Evolutionary conservation across 768 basidiomycete genomes (phyloP).

Genomic region (Amanita phalloides): DNA sequence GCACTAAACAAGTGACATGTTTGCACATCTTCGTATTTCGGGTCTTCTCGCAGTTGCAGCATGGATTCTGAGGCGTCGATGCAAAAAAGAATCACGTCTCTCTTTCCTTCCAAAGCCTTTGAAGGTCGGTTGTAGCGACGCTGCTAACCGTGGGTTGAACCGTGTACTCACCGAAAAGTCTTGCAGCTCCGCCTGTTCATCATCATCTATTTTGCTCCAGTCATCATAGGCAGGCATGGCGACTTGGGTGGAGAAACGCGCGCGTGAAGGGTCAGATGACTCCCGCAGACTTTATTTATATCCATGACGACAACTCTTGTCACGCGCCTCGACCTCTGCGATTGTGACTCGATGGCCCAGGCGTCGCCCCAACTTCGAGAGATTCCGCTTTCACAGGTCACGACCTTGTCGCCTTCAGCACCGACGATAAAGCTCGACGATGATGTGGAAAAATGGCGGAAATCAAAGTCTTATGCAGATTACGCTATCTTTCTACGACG

Average conservation of each 20-base stretch:
- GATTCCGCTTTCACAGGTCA: slow-evolving; percentile 14
- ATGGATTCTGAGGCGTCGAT: slow-evolving; percentile 92
- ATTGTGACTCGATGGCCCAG: slow-evolving; percentile 2
- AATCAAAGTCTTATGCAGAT: slow-evolving; percentile 59
- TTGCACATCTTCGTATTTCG: slow-evolving; percentile 50
- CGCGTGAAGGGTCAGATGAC: not conserved
- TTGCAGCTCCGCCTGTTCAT: slow-evolving; percentile 77
- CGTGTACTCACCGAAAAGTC: slow-evolving; percentile 42
- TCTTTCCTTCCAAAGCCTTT: slow-evolving; percentile 63
- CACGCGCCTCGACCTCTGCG: not conserved
- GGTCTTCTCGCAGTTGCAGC: slow-evolving; percentile 61
- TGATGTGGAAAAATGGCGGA: slow-evolving; percentile 66
- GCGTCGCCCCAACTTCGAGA: slow-evolving; percentile 15
- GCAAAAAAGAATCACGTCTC: slow-evolving; percentile 89
- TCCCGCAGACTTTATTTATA: not conserved
- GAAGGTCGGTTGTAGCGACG: not conserved
- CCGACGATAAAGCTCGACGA: slow-evolving; percentile 58
- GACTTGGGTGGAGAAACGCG: not conserved
- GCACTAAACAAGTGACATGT: slow-evolving; percentile 73
- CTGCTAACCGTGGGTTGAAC: not conserved
- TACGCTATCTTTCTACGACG: slow-evolving; percentile 68
- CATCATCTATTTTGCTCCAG: slow-evolving; percentile 72
- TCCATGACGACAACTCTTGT: slow-evolving; percentile 6
- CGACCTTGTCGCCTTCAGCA: slow-evolving; percentile 21
- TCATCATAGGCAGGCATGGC: slow-evolving; percentile 65